Evolutionary conservation across 495 filamentous ascomycete species (phyloP), one percentile per base, ranked within the genome.

Genomic region (Schizothecium vesticola): DNA sequence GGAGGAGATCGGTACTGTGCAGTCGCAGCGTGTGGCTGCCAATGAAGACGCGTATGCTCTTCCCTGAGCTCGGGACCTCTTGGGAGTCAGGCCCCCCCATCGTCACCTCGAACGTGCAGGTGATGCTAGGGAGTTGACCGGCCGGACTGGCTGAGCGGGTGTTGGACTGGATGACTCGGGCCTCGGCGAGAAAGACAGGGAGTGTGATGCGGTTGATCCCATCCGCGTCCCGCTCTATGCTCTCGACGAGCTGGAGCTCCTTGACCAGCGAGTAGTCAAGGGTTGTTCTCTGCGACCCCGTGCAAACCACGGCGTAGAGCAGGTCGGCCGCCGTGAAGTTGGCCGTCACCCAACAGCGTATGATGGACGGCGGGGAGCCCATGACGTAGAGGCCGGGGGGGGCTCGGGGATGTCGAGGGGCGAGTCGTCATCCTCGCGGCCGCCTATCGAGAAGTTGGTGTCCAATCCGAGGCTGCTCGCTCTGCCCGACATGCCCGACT

Each of bases 291-390:
- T 93, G 93, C 16, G 95, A 97, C 12, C 93, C 96, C 12, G 92
- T 93, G 77, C 95, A 99, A 22, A 97, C 84, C 29, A 90, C 93
- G 26, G 95, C 95, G 71, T 98, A 98, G 7, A 97, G 85, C 6
- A 97, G 84, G 11, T 92, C 87, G 66, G 90, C 88, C 70, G 94
- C 92, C 0, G 93, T 94, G 74, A 93, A 97, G 70, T 90, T 88
- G 5, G 87, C 89, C 9, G 89, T 91, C 65, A 98, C 82, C 94
- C 96, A 98, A 81, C 95, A 99, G 62, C 95, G 91, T 59, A 99
- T 92, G 71, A 99, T 96, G 26, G 91, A 91, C 24, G 95, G 95
- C 10, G 94, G 92, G 13, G 94, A 88, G 4, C 92, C 94, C 23
- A 97, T 81, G 63, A 94, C 82, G 71, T 92, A 92, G 33, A 96